Base-by-base conservation (phyloP, 2,329 filamentous ascomycete species). In the Fusarium nygamai region DNA sequence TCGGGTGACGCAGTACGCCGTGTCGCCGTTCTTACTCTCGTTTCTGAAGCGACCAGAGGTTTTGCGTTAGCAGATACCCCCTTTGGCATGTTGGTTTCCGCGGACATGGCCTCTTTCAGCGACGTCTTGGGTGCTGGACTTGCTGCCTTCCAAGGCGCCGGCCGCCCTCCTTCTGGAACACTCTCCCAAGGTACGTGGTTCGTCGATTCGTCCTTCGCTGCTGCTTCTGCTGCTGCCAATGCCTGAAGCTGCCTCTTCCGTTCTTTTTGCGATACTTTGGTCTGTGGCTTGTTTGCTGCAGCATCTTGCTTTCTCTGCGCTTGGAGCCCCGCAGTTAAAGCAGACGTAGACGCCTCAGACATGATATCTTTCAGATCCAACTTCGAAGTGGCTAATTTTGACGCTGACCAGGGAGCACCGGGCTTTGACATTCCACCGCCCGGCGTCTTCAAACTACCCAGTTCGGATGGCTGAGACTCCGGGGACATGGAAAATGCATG, bases 181-280 rank as follows among this genome's bases (percentile, higher is more conserved):
- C 83, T 84, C 61, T 87, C 85, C 85, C 88, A 88, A 5, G 87
- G 84, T 27, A 83, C 82, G n/a, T 70, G 69, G 34, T 74, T 81
- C 19, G 71, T 46, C 38, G 78, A 75, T 38, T 80, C 79, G n/a
- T 79, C 77, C 44, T 79, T 78, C 12, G 84, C 82, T 13, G 84
- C 82, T 38, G 82, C 83, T 67, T 87, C 83, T 41, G 85, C 80
- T 31, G 81, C 84, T 31, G 87, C 84, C 78, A 93, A 90, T 70
- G 90, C 88, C 78, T 94, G 92, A 77, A 94, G 90, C 73, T 95
- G 90, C 79, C 90, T 93, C 84, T 98, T 98, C 29, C 95, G 91
- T 81, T 98, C 95, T 79, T 96, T 97, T 77, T 98, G 96, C 1
- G 95, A 98, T 75, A 97, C 83, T 80, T 94, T 98, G 1, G 83